These are phyloP conservation scores for Pleurotus pulmonarius DNA, from an alignment of 768 basidiomycete species.

Conservation along the genomic window DNA sequence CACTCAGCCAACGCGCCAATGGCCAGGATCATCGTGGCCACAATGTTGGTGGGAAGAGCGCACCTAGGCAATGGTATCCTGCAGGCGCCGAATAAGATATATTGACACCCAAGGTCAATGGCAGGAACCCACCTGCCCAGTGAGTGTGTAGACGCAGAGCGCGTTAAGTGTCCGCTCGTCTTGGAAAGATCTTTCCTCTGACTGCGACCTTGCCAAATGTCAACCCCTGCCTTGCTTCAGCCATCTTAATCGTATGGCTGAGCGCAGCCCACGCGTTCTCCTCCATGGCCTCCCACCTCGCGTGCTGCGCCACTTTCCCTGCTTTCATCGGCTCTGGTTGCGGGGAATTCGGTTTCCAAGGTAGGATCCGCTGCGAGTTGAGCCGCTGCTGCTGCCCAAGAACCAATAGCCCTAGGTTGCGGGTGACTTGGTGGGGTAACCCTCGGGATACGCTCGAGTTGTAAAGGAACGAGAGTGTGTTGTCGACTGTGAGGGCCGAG, in stretches of 20 bases:
- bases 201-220: constrained; percentile 44
- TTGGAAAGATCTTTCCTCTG: constrained; percentile 9
- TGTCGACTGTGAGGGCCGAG: constrained; percentile 49
- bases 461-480: constrained; percentile 58
- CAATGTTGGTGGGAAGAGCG: too few species aligned
- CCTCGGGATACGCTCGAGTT: constrained; percentile 63
- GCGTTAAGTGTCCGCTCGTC: too few species aligned
- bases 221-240: constrained; percentile 50
- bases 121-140: too few species aligned
- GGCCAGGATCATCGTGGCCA: too few species aligned
- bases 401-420: constrained; percentile 45
- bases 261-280: constrained; percentile 42
- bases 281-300: constrained; percentile 24
- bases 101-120: too few species aligned
- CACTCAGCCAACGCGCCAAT: too few species aligned
- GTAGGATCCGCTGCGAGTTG: constrained; percentile 17
- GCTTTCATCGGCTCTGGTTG: constrained; percentile 31
- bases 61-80: too few species aligned
- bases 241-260: constrained; percentile 53
- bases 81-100: too few species aligned
- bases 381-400: constrained; percentile 29
- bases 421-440: constrained; percentile 53
- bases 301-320: constrained; percentile 15
- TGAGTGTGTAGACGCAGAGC: too few species aligned
- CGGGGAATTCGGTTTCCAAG: constrained; percentile 9